Evolutionary conservation across 352 stramenopile genomes (phyloP).

Genomic region (Phytophthora hibernalis): DNA sequence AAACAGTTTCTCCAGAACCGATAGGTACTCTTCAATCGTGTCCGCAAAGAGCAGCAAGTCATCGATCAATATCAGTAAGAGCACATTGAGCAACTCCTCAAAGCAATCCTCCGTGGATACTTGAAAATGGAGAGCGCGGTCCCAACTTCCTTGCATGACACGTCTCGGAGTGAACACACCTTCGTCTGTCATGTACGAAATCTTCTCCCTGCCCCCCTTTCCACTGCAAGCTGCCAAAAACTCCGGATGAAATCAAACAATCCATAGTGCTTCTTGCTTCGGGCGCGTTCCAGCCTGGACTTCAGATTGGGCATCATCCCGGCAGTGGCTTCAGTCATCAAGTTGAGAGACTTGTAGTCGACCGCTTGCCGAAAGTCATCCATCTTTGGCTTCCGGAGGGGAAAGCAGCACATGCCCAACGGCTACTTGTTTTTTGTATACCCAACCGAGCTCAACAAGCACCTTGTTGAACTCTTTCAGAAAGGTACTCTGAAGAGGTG

Average conservation of each 20-base stretch:
- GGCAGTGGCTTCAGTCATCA: constrained; percentile 11
- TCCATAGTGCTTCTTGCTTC: constrained; percentile 7
- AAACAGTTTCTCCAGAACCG: constrained; percentile 6
- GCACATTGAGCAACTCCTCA: background rate
- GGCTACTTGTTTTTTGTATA: no score
- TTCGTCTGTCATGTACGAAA: constrained; percentile 32
- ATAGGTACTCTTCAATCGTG: background rate
- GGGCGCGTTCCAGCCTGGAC: background rate
- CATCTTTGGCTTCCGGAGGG: background rate
- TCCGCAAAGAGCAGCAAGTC: constrained; percentile 2
- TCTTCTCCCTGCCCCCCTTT: constrained; percentile 11
- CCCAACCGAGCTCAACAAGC: no score
- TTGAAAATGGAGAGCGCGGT: constrained; percentile 8
- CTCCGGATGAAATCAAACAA: constrained; percentile 31
- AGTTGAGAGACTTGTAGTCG: constrained; percentile 20
- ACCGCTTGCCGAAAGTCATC: constrained; percentile 9
- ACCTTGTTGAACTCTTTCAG: no score
- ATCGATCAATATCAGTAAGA: constrained; percentile 10
- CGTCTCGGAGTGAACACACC: constrained; percentile 1
- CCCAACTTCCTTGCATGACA: constrained; percentile 11
- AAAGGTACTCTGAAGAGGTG: no score
- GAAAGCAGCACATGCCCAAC: constrained; percentile 15
- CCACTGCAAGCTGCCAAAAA: constrained; percentile 26
- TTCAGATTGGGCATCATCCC: constrained; percentile 23
- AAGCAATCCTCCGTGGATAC: constrained; percentile 4